These are phyloP conservation scores for Coemansia sp. DNA, from an alignment of 192 early-diverging fungal species.

Conservation along the genomic window DNA sequence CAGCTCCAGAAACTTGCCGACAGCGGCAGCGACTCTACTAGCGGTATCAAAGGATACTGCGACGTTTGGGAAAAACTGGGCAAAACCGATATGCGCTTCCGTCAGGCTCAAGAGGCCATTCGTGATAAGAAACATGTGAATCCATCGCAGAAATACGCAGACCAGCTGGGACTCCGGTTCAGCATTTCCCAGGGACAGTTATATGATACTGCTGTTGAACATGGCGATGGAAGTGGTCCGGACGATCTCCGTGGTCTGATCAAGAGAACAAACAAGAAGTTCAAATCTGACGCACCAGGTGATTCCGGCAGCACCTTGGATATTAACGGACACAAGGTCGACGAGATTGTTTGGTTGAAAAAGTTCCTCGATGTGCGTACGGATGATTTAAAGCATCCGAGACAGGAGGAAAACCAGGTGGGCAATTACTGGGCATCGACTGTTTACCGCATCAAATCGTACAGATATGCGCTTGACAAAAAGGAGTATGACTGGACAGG, in stretches of 20 bases:
- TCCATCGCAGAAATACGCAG: conserved; percentile 20
- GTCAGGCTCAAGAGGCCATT: conserved; percentile 21
- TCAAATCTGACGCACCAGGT: conserved; percentile 17
- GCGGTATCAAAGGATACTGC: conserved; percentile 48
- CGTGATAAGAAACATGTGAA: conserved; percentile 28
- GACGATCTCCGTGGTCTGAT: conserved; percentile 42
- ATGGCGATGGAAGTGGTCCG: conserved; percentile 33
- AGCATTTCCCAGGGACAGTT: conserved; percentile 46
- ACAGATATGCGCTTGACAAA: conserved; percentile 33
- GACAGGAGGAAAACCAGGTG: conserved; percentile 28
- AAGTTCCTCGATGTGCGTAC: conserved; percentile 49
- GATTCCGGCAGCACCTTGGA: conserved; percentile 35
- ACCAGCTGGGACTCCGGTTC: conserved; percentile 26
- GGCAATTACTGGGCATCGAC: conserved; percentile 48
- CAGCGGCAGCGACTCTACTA: conserved; percentile 8
- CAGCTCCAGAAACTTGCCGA: conserved; percentile 16
- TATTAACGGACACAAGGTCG: conserved; percentile 33
- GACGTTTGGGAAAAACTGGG: conserved; percentile 43
- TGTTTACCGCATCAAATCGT: conserved; percentile 51
- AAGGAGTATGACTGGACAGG: conserved; percentile 27
- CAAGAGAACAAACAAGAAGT: conserved; percentile 17
- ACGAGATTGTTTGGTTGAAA: conserved; percentile 51
- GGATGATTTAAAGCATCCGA: conserved; percentile 43
- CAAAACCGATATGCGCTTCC: conserved; percentile 27
- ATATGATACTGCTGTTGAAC: conserved; percentile 56